Base-by-base conservation (phyloP, 2,329 filamentous ascomycete genomes). In the Ascochyta fabae region DNA sequence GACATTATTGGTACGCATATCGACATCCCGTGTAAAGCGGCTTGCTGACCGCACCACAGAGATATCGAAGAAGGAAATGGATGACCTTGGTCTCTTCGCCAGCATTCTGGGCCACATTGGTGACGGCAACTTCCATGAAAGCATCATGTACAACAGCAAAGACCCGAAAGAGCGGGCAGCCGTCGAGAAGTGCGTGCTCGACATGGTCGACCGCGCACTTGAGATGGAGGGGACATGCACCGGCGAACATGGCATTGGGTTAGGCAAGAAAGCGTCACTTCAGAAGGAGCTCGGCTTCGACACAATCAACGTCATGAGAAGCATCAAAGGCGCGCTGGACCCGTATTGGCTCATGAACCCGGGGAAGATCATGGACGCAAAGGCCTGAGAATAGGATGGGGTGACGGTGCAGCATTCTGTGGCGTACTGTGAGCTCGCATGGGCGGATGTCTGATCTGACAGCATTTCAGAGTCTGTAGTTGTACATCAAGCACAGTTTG, bases 161-260 rank as follows among this genome's bases (percentile, higher is more conserved):
- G 81, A 92, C 51, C 82, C 85, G 3, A 85, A 81, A 24, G 90
- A 96, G 76, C 84, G 84, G 52, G 87, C 83, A 38, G 90, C 89
- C 63, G 91, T 95, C 1, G 90, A 95, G 72, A 83, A 82, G 50
- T 92, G 91, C 61, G 91, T 97, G 42, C 87, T 93, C 71, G 88
- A 92, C 65, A 96, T 97, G 92, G 91, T 96, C 19, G 84, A 89
- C 64, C 85, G 91, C n/a, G 93, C 92, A 2, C 76, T 97, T 23
- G 91, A 94, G 62, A 96, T 97, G 92, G 93, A 96, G 56, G 92
- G 93, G 1, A 96, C 92, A 6, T 95, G 91, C 73, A 96, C 92
- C 70, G 92, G 92, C 26, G 92, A 96, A 75, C 92, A 96, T 74
- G 90, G 90, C 1, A 84, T 96, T 58, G 92, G 92, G 22, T 86